Percentiles rank a stretch among this genome's conserved stretches.
Evolutionary conservation across 257 asterid species (phyloP).

Genomic region (Forsythia viridissima): DNA sequence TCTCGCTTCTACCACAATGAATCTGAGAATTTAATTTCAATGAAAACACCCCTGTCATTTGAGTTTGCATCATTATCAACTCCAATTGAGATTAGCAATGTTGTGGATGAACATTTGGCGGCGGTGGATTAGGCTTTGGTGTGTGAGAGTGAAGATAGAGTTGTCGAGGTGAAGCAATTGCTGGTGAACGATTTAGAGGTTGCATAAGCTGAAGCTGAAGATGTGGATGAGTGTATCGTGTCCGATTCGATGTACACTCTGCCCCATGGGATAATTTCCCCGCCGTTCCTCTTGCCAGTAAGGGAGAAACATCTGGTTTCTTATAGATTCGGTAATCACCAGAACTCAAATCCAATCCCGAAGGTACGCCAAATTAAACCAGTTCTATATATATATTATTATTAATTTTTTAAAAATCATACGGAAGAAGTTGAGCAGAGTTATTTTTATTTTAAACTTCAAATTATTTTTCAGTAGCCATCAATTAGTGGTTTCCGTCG

Average conservation of each 20-base stretch:
- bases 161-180: conserved; percentile 1
- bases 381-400: no score
- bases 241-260: neutral
- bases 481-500: no score
- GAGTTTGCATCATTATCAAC: neutral
- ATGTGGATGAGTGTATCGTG: neutral
- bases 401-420: no score
- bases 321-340: conserved; percentile 14
- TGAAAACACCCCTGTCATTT: neutral
- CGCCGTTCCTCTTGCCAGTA: conserved; percentile 8
- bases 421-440: no score
- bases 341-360: conserved; percentile 12
- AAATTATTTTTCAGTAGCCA: no score
- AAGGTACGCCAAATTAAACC: conserved; percentile 2
- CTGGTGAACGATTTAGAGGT: neutral
- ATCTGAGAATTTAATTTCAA: neutral
- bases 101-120: neutral
- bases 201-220: neutral
- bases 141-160: neutral
- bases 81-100: neutral
- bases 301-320: conserved; percentile 2
- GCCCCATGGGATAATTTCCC: neutral
- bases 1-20: conserved; percentile 21
- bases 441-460: no score
- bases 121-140: neutral